These are phyloP conservation scores for Byssothecium circinans DNA, from an alignment of 2,329 filamentous ascomycete genomes.

Conservation along the genomic window DNA sequence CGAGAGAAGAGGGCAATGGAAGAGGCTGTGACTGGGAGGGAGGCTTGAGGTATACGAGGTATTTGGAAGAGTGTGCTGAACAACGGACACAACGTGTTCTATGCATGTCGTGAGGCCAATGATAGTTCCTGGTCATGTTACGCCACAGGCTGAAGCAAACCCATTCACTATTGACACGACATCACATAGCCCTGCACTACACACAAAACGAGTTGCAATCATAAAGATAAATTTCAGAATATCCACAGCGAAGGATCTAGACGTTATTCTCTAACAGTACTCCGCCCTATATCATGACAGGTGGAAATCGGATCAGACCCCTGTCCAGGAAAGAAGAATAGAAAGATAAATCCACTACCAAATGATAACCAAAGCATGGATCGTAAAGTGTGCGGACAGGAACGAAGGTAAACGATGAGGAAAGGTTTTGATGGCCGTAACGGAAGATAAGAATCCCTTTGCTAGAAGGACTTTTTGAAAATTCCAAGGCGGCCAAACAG, in stretches of 20 bases:
- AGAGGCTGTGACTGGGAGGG: not conserved
- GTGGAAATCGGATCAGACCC: not conserved
- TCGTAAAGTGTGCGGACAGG: not conserved
- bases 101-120: not conserved
- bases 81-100: not conserved
- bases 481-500: not conserved
- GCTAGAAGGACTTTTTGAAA: not conserved
- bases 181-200: not conserved
- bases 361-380: not conserved
- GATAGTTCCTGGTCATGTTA: not conserved
- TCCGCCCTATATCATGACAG: not conserved
- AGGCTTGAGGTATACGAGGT: not conserved
- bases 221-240: not conserved
- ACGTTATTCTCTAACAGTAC: not conserved
- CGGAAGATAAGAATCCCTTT: not conserved
- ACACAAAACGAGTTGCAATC: not conserved
- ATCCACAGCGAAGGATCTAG: not conserved
- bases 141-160: not conserved
- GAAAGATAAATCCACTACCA: not conserved
- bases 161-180: not conserved
- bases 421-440: not conserved
- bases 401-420: conserved; percentile 4
- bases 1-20: not conserved
- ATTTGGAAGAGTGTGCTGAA: not conserved
- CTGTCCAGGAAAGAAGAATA: too few species aligned